Evolutionary conservation across 345 rosid genomes (phyloP).

Genomic region (Eucalyptus decipiens): DNA sequence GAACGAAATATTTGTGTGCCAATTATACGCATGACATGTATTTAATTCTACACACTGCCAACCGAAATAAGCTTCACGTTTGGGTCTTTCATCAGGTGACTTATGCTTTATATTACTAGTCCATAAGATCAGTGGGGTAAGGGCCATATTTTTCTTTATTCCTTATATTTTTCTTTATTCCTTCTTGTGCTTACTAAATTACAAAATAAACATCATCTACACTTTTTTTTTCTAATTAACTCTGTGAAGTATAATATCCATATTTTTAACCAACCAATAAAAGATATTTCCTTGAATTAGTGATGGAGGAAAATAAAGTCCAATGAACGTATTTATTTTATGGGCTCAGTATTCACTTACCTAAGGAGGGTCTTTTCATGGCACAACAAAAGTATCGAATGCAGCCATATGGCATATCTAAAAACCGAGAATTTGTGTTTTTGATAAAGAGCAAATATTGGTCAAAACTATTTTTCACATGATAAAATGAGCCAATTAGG

Average conservation of each 20-base stretch:
- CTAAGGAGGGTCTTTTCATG: too few species aligned
- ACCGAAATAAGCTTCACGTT: not conserved
- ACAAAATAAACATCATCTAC: not conserved
- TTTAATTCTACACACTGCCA: not conserved
- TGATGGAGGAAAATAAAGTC: not conserved
- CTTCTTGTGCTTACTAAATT: not conserved
- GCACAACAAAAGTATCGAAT: too few species aligned
- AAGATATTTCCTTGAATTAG: not conserved
- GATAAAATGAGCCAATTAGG: too few species aligned
- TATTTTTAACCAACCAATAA: too few species aligned
- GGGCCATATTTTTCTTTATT: not conserved
- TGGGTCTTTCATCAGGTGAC: not conserved
- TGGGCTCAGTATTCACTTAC: too few species aligned
- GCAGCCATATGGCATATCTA: too few species aligned
- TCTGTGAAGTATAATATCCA: not conserved
- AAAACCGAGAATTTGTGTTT: too few species aligned
- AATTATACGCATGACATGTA: not conserved
- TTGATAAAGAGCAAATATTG: too few species aligned
- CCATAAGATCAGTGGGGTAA: not conserved
- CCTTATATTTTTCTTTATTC: too few species aligned
- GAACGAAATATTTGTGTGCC: too few species aligned
- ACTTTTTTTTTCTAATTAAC: not conserved
- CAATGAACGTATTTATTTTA: not conserved
- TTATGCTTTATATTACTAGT: not conserved
- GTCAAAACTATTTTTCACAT: too few species aligned